phyloP scores from a whole-genome alignment of 352 stramenopile genomes.

The Phytopythium delawarense region DNA sequence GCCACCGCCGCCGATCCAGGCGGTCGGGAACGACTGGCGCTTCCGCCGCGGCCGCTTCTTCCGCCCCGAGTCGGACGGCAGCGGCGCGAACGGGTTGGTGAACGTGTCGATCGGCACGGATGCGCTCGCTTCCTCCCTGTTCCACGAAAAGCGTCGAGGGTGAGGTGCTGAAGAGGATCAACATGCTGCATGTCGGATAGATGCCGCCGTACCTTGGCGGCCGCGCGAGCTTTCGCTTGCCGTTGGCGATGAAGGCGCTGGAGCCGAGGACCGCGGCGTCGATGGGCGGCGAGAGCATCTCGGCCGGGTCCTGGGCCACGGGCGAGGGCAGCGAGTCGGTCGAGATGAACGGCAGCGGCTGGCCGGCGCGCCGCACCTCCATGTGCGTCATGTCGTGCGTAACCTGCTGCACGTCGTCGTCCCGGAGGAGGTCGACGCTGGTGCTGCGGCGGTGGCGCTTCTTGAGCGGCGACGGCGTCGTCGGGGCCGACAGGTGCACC shows the following conservation, averaged over 20 bases:
- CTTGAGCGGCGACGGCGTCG: slow-evolving; percentile 77
- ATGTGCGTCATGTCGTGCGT: slow-evolving; percentile 78
- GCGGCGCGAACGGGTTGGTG: slow-evolving; percentile 66
- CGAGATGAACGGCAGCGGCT: slow-evolving; percentile 39
- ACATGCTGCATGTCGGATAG: too few relatives aligned
- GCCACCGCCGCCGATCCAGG: slow-evolving; percentile 23
- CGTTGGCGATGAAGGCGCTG: slow-evolving; percentile 9
- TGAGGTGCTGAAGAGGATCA: too few relatives aligned
- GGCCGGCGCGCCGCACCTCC: slow-evolving; percentile 34
- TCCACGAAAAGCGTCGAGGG: too few relatives aligned
- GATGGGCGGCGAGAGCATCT: neutral
- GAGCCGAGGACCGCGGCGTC: neutral
- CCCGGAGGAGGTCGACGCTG: slow-evolving; percentile 32
- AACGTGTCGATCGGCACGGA: slow-evolving; percentile 40
- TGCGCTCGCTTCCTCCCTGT: slow-evolving; percentile 4
- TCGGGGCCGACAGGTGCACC: slow-evolving; percentile 75
- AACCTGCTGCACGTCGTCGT: slow-evolving; percentile 65
- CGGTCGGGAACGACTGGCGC: slow-evolving; percentile 57
- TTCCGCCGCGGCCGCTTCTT: slow-evolving; percentile 65
- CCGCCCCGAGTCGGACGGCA: slow-evolving; percentile 40
- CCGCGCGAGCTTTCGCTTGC: slow-evolving; percentile 8
- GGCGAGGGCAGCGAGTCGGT: slow-evolving; percentile 45
- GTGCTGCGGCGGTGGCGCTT: slow-evolving; percentile 54
- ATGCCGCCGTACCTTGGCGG: slow-evolving; percentile 1
- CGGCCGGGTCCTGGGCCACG: slow-evolving; percentile 14